phyloP scores from a whole-genome alignment of 306 rosid genomes.

The Malus sieversii region DNA sequence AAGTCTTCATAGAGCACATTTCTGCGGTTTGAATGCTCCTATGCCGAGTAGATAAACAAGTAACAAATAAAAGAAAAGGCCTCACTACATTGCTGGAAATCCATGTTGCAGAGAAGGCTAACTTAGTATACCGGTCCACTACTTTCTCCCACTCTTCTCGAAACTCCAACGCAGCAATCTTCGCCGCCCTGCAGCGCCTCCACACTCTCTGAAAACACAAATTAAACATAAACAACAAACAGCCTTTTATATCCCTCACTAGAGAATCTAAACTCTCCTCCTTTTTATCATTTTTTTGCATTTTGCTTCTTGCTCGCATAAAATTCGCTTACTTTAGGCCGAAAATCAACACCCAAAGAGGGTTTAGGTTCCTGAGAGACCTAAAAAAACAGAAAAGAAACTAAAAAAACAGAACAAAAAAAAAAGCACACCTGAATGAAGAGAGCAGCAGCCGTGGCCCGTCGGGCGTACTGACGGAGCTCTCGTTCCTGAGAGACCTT shows the following conservation, averaged over 20 bases:
- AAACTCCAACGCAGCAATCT: slow-evolving; percentile 46
- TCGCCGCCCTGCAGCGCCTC: slow-evolving; percentile 64
- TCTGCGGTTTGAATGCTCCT: slow-evolving; percentile 34
- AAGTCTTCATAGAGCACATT: slow-evolving; percentile 39
- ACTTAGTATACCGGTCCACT: slow-evolving; percentile 36
- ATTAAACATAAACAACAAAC: not conserved
- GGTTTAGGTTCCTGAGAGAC: no score
- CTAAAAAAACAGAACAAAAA: no score
- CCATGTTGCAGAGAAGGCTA: slow-evolving; percentile 34
- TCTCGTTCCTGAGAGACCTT: slow-evolving; percentile 82
- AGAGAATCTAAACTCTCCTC: not conserved
- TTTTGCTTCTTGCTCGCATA: not conserved
- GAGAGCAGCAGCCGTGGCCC: slow-evolving; percentile 76
- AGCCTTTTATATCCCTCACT: not conserved
- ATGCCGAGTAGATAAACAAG: slow-evolving; percentile 34
- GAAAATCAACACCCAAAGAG: not conserved
- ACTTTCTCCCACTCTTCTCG: slow-evolving; percentile 74
- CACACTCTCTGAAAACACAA: slow-evolving; percentile 62
- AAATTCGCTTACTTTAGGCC: not conserved
- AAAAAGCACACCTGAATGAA: slow-evolving; percentile 61
- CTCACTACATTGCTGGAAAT: slow-evolving; percentile 57
- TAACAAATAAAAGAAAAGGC: slow-evolving; percentile 74
- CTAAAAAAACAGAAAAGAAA: no score
- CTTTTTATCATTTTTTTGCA: not conserved
- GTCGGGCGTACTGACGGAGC: slow-evolving; percentile 72